A percentile compares a stretch with the other conserved stretches of the same genome.
These are phyloP conservation scores for Trichoderma virens DNA, from an alignment of 495 filamentous ascomycete genomes.

Conservation along the genomic window DNA sequence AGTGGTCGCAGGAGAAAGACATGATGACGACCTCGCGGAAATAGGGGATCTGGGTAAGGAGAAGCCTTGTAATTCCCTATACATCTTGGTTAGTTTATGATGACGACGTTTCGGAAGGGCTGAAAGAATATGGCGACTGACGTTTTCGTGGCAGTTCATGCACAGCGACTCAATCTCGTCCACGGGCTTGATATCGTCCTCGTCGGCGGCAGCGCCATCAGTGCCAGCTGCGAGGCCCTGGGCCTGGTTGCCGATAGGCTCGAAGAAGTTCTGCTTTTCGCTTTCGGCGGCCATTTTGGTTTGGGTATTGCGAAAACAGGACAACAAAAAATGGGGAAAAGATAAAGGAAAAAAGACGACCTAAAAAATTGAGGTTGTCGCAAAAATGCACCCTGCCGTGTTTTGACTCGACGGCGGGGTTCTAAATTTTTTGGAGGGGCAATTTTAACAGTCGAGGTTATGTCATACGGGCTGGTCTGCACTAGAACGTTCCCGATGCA, in stretches of 20 bases:
- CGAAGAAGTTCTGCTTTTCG: conserved; percentile 35
- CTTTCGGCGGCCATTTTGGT: conserved; percentile 13
- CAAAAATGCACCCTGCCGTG: neutral
- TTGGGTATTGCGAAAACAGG: neutral
- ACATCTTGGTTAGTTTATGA: neutral
- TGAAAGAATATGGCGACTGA: conserved; percentile 30
- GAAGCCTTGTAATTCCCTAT: conserved; percentile 75
- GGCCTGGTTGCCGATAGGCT: conserved; percentile 47
- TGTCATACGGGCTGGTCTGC: conserved; percentile 18
- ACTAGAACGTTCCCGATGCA: conserved; percentile 3
- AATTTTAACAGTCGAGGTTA: conserved; percentile 19
- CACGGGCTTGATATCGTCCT: conserved; percentile 47
- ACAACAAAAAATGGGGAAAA: neutral
- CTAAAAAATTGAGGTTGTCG: too few relatives aligned
- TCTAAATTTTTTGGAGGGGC: conserved; percentile 25
- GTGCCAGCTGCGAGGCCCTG: conserved; percentile 34
- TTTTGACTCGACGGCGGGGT: conserved; percentile 1
- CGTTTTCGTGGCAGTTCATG: conserved; percentile 62
- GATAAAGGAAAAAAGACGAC: neutral
- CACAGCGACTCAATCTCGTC: conserved; percentile 49
- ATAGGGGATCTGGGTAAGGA: conserved; percentile 86
- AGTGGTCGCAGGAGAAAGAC: conserved; percentile 89
- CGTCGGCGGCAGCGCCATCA: conserved; percentile 25
- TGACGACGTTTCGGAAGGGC: neutral
- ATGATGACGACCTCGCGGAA: conserved; percentile 96